A percentile compares a stretch with the other conserved stretches of the same genome.
These are phyloP conservation scores for Gossypium gossypioides DNA, from an alignment of 441 rosid species.

Conservation along the genomic window DNA sequence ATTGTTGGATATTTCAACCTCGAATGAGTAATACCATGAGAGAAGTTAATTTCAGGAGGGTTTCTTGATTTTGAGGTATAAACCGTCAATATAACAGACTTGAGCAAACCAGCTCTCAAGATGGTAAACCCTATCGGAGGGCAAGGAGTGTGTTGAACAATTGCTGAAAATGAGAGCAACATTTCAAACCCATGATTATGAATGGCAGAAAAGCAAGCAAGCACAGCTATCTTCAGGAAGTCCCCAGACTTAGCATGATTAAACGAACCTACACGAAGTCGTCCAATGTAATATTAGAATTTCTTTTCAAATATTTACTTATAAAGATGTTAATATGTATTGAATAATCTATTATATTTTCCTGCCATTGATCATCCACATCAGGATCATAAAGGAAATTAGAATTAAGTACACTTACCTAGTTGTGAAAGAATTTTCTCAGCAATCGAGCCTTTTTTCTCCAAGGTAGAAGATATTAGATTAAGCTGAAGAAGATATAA, in stretches of 20 bases:
- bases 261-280: conserved; percentile 16
- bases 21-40: conserved; percentile 26
- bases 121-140: conserved; percentile 31
- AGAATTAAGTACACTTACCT: background rate
- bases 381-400: background rate
- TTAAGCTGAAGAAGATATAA: conserved; percentile 15
- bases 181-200: conserved; percentile 34
- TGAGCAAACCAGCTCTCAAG: conserved; percentile 34
- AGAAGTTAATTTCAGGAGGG: conserved; percentile 14
- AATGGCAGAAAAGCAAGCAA: conserved; percentile 32
- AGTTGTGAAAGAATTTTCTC: conserved; percentile 9
- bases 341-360: background rate
- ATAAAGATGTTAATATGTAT: background rate
- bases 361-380: background rate
- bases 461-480: conserved; percentile 5
- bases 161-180: conserved; percentile 30
- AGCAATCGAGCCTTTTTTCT: conserved; percentile 6
- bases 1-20: conserved; percentile 3
- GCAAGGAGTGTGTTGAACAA: conserved; percentile 29
- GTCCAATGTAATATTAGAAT: background rate
- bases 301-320: background rate
- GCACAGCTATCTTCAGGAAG: conserved; percentile 28
- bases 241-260: conserved; percentile 20
- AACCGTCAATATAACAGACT: conserved; percentile 30
- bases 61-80: conserved; percentile 20